These are phyloP conservation scores for Naganishia antarctica DNA, from an alignment of 768 basidiomycete genomes.

Conservation along the genomic window DNA sequence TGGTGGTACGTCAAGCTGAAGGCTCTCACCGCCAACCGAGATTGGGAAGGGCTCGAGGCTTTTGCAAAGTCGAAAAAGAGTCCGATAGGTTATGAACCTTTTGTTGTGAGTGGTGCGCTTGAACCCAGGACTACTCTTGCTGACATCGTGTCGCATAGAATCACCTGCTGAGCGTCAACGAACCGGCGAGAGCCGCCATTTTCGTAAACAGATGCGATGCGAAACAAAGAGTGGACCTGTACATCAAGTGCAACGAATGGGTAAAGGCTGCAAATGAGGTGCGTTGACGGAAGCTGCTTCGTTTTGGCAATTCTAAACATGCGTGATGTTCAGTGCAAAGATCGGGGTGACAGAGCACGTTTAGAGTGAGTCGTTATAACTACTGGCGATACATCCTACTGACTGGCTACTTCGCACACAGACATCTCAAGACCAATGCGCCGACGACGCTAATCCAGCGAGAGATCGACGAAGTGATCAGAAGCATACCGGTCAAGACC, in stretches of 20 bases:
- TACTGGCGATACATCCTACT: slow-evolving; percentile 12
- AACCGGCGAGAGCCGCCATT: slow-evolving; percentile 62
- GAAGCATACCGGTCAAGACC: slow-evolving; percentile 30
- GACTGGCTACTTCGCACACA: slow-evolving; percentile 42
- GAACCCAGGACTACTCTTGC: background rate
- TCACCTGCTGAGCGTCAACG: slow-evolving; percentile 36
- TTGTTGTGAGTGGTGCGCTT: slow-evolving; percentile 40
- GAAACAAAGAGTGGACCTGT: slow-evolving; percentile 75
- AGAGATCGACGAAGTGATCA: slow-evolving; percentile 56
- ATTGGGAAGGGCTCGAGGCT: slow-evolving; percentile 78
- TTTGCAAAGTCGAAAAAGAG: slow-evolving; percentile 83
- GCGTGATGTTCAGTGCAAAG: slow-evolving; percentile 66
- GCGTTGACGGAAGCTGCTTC: slow-evolving; percentile 24
- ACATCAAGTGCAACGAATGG: slow-evolving; percentile 87
- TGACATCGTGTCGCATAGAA: slow-evolving; percentile 30
- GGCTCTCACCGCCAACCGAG: slow-evolving; percentile 68
- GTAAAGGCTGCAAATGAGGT: slow-evolving; percentile 70
- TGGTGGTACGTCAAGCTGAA: slow-evolving; percentile 92
- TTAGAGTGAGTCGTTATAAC: slow-evolving; percentile 63
- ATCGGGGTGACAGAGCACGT: slow-evolving; percentile 74
- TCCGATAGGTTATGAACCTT: slow-evolving; percentile 85
- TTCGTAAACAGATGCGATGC: slow-evolving; percentile 83
- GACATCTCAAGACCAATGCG: slow-evolving; percentile 65
- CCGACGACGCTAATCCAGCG: slow-evolving; percentile 75
- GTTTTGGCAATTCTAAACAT: no score